Conservation (phyloP, 2,329 filamentous ascomycete genomes). For the Paraphaeosphaeria sporulosa region DNA sequence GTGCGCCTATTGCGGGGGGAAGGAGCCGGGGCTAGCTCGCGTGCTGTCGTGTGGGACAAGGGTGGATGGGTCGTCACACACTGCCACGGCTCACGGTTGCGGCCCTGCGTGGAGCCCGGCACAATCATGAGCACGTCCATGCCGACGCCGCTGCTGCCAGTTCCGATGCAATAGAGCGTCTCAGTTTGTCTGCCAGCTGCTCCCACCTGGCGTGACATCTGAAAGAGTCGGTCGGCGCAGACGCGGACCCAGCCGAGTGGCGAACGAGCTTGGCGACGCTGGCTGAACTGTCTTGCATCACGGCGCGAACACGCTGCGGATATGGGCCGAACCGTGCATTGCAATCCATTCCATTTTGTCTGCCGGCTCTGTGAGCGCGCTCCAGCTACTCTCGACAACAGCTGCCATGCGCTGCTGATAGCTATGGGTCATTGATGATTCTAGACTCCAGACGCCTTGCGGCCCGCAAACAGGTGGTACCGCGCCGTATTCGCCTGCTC, state of each 20-base stretch:
- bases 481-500: conserved; percentile 5
- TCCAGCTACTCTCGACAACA: conserved; percentile 12
- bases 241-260: conserved; percentile 4
- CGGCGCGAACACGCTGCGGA: conserved; percentile 1
- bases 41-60: conserved; percentile 2
- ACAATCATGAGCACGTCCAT: neutral
- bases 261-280: conserved; percentile 17
- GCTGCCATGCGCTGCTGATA: conserved; percentile 13
- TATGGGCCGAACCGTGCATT: conserved; percentile 14
- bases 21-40: conserved; percentile 19
- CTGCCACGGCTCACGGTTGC: neutral
- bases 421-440: conserved; percentile 8
- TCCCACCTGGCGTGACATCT: neutral
- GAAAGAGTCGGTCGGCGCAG: neutral
- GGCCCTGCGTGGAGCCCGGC: neutral
- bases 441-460: conserved; percentile 20
- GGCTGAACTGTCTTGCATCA: conserved; percentile 13
- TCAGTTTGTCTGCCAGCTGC: neutral
- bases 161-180: neutral
- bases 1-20: conserved; percentile 34
- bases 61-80: conserved; percentile 1
- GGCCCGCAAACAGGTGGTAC: conserved; percentile 13
- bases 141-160: neutral
- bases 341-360: neutral
- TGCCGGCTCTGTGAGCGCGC: conserved; percentile 2